phyloP scores from a whole-genome alignment of 1,284 basidiomycete species.

The Leccinum solheimii region DNA sequence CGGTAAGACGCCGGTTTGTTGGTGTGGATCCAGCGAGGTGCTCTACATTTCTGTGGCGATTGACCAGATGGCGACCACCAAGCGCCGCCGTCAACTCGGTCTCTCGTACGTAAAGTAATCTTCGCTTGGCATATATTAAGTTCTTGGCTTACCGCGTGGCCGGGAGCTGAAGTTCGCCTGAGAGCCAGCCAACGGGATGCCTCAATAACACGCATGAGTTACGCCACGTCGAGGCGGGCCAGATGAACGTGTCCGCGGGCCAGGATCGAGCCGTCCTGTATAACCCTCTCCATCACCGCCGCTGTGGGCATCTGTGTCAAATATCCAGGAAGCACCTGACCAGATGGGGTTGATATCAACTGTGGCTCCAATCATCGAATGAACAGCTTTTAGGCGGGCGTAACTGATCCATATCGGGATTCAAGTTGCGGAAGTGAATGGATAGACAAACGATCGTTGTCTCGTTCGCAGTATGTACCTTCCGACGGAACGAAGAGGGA shows the following conservation, averaged over 20 bases:
- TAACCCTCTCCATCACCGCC: background rate
- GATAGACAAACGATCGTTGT: background rate
- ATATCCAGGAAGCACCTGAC: constrained; percentile 1
- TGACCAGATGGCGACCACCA: background rate
- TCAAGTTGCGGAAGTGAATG: constrained; percentile 1
- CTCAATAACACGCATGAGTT: background rate
- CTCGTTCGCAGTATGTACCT: background rate
- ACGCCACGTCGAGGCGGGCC: background rate
- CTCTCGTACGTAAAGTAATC: constrained; percentile 9
- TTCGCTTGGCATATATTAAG: constrained; percentile 7
- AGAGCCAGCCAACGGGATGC: constrained; percentile 4
- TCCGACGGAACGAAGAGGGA: constrained; percentile 12
- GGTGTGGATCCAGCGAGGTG: constrained; percentile 2
- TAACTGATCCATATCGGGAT: constrained; percentile 13
- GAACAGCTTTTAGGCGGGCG: constrained; percentile 8
- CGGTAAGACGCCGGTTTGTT: background rate
- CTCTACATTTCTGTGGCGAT: background rate
- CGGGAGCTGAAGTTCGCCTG: background rate
- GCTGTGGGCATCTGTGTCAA: background rate
- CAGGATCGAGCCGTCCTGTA: background rate
- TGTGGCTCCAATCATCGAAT: background rate
- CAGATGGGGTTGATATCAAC: background rate
- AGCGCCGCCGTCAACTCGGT: background rate
- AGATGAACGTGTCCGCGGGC: background rate
- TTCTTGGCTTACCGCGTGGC: background rate